Base-by-base conservation (phyloP, 495 filamentous ascomycete genomes). In the Daldinia caldariorum region DNA sequence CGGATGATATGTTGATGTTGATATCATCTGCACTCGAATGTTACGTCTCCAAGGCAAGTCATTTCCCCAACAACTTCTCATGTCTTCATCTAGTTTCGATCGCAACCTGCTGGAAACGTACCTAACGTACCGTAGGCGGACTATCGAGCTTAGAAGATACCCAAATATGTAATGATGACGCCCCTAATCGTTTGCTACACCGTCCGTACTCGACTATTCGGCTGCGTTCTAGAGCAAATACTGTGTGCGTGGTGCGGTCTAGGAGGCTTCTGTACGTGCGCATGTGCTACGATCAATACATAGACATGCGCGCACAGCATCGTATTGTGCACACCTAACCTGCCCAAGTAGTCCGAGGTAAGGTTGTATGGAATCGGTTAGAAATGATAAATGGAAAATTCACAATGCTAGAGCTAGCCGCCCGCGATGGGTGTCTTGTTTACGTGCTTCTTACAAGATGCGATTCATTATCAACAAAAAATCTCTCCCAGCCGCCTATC, bases 41-140 rank as follows among this genome's bases (percentile, higher is more conserved):
- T 69, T 69, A 69, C 70, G 50, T 69, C 56, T 61, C 41, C 22
- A 61, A 72, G 51, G 63, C 61, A 47, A 72, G 67, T 69, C 59
- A 61, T 51, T 61, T 62, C 65, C 61, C 29, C 65, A 72, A 68
- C 65, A 62, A 38, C 38, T 53, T 56, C 37, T 51, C 29, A 12
- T 53, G 12, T 53, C 32, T 53, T 53, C 14, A 31, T 16, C 26
- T 53, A 8, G 49, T 16, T 53, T 53, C 55, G 6, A 59, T 49
- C 38, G 53, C 54, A 58, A 45, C 26, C 56, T 62, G 38, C 14
- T 31, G 38, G 37, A 14, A 7, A 43, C 3, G 26, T 26, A 26
- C 5, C 0, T 26, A 26, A 26, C 5, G 5, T 26, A 26, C 26
- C 22, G 2, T 35, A 32, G 32, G 26, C 56, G 56, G 45, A 29